Percentiles rank a stretch among this genome's conserved stretches.
These are phyloP conservation scores for Catunica adiposa DNA, from an alignment of 2,329 filamentous ascomycete genomes.

Conservation along the genomic window DNA sequence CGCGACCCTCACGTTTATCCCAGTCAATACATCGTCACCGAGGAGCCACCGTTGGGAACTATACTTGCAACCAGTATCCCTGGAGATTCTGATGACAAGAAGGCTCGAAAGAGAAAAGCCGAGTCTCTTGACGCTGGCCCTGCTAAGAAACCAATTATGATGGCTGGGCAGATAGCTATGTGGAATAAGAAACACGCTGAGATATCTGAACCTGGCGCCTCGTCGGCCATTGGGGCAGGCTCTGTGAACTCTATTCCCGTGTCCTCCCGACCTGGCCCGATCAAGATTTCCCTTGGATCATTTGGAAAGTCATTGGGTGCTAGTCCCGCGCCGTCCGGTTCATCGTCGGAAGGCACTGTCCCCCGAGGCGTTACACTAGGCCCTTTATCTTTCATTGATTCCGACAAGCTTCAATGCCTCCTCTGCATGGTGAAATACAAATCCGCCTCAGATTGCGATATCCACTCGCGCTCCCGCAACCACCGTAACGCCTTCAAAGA, in stretches of 20 bases:
- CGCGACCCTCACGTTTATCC: conserved; percentile 62
- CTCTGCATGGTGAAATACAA: conserved; percentile 33
- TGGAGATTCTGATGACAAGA: conserved; percentile 21
- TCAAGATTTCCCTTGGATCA: conserved; percentile 21
- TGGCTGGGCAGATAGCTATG: conserved; percentile 29
- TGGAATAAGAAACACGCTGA: conserved; percentile 30
- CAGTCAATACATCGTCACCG: conserved; percentile 44
- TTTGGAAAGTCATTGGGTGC: conserved; percentile 6
- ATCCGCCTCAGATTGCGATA: conserved; percentile 26
- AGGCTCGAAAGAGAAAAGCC: conserved; percentile 38
- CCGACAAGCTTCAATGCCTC: conserved; percentile 30
- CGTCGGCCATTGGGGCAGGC: neutral
- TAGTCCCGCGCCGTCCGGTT: neutral
- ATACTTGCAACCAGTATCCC: conserved; percentile 20
- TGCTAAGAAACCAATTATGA: conserved; percentile 25
- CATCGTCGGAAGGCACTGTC: neutral
- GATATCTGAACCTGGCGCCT: conserved; percentile 17
- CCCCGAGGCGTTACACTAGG: neutral
- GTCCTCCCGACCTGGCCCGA: conserved; percentile 14
- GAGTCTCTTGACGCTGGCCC: conserved; percentile 22
- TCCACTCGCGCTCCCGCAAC: conserved; percentile 27
- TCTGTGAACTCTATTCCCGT: conserved; percentile 7
- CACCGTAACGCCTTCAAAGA: conserved; percentile 27
- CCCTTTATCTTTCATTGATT: conserved; percentile 39
- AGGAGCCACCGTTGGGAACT: conserved; percentile 20